A percentile compares a stretch with the other conserved stretches of the same genome.
Conservation (phyloP, 2,329 filamentous ascomycete species). For the Colletotrichum liaoningense region DNA sequence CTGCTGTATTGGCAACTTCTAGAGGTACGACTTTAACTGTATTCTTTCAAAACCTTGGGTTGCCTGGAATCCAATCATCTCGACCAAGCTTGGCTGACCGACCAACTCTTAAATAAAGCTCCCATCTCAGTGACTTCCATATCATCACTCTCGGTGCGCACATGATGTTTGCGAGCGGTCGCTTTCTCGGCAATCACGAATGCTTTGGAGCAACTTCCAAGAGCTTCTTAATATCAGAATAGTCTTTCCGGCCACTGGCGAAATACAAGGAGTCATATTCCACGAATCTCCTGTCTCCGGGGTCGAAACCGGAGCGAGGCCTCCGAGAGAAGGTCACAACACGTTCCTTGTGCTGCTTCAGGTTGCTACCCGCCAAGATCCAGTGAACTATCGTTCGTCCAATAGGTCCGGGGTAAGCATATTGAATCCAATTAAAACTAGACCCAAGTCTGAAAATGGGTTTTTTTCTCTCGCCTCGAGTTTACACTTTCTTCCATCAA, state of each 20-base stretch:
- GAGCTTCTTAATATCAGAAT: neutral
- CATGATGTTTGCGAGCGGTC: no score
- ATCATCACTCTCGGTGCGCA: no score
- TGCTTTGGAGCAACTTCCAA: neutral
- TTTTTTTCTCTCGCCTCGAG: no score
- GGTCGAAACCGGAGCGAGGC: neutral
- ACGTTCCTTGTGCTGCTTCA: neutral
- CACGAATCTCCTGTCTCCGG: conserved; percentile 3
- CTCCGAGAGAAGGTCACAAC: neutral
- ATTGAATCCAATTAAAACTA: neutral
- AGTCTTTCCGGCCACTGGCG: neutral
- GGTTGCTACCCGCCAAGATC: neutral
- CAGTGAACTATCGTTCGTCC: neutral
- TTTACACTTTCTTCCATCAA: no score
- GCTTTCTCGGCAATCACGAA: neutral
- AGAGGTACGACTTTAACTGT: neutral
- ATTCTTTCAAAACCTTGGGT: neutral
- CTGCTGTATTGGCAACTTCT: neutral
- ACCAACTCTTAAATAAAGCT: no score
- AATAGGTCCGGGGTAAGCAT: neutral
- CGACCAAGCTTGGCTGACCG: no score
- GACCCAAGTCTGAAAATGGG: no score
- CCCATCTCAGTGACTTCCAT: no score
- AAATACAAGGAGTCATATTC: neutral
- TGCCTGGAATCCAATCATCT: no score